A percentile compares a stretch with the other conserved stretches of the same genome.
These are phyloP conservation scores for Suillus hirtellus DNA, from an alignment of 768 basidiomycete genomes.

Conservation along the genomic window DNA sequence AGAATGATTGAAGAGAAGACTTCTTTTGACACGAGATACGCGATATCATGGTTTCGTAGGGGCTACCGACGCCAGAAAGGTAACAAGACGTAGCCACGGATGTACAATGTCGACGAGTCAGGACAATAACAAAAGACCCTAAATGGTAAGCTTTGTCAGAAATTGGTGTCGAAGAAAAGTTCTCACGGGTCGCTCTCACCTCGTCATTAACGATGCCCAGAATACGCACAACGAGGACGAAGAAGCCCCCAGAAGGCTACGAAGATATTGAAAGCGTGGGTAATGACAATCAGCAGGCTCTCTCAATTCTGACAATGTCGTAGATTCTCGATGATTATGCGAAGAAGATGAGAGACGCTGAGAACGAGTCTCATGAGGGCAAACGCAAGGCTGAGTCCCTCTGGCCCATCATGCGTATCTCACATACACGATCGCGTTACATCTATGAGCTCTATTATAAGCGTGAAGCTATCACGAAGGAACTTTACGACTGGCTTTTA, in stretches of 20 bases:
- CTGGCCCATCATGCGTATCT: slow-evolving; percentile 99
- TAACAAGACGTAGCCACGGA: slow-evolving; percentile 11
- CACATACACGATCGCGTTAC: slow-evolving; percentile 93
- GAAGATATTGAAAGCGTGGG: slow-evolving; percentile 88
- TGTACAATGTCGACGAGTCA: slow-evolving; percentile 5
- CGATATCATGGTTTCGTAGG: neutral
- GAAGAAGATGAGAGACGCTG: slow-evolving; percentile 98
- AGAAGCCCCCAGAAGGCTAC: slow-evolving; percentile 91
- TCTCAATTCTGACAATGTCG: slow-evolving; percentile 12
- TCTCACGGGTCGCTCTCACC: slow-evolving; percentile 20
- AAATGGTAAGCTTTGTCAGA: slow-evolving; percentile 18
- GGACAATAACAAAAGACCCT: slow-evolving; percentile 8
- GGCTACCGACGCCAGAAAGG: slow-evolving; percentile 1
- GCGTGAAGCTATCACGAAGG: slow-evolving; percentile 89
- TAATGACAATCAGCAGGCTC: slow-evolving; percentile 6
- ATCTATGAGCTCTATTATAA: slow-evolving; percentile 99
- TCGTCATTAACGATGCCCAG: slow-evolving; percentile 71
- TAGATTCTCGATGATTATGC: slow-evolving; percentile 98
- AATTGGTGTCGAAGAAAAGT: slow-evolving; percentile 9
- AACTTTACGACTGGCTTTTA: slow-evolving; percentile 96
- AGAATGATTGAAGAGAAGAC: neutral
- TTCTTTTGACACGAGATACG: neutral
- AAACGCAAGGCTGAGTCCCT: slow-evolving; percentile 91
- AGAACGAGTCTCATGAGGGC: slow-evolving; percentile 98
- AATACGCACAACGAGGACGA: slow-evolving; percentile 90